These are phyloP conservation scores for Trametes cingulata DNA, from an alignment of 768 basidiomycete genomes.

Conservation along the genomic window DNA sequence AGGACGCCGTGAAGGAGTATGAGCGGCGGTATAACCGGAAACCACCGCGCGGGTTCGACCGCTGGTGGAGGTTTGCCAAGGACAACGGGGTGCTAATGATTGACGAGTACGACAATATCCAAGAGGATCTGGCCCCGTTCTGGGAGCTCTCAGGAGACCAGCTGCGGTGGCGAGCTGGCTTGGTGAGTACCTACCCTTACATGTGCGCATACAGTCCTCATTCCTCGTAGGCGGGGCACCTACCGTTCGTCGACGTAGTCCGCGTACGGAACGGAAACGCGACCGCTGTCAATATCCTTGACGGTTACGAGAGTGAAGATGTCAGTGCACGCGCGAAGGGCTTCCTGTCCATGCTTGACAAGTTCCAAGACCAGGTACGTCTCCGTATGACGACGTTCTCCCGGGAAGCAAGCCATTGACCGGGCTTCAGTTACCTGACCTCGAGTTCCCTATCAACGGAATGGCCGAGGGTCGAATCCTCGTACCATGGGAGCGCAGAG, in stretches of 20 bases:
- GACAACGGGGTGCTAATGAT: conserved; percentile 73
- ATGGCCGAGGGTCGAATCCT: conserved; percentile 93
- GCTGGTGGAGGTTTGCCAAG: conserved; percentile 83
- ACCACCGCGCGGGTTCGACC: conserved; percentile 90
- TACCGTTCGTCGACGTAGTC: conserved; percentile 89
- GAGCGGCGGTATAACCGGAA: conserved; percentile 68
- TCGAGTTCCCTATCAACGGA: conserved; percentile 93
- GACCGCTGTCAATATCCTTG: conserved; percentile 55
- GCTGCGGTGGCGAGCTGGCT: conserved; percentile 58
- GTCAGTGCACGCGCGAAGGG: conserved; percentile 77
- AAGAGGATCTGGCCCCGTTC: conserved; percentile 82
- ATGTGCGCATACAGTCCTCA: background rate
- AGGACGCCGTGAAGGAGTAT: conserved; percentile 82
- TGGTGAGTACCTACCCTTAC: conserved; percentile 44
- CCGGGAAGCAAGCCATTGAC: background rate
- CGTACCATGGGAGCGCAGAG: conserved; percentile 87
- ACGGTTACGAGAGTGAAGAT: conserved; percentile 62
- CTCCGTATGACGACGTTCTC: background rate
- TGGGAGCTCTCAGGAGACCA: conserved; percentile 75
- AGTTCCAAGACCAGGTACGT: conserved; percentile 63
- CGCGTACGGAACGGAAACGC: conserved; percentile 68
- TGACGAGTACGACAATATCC: conserved; percentile 88
- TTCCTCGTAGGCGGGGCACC: conserved; percentile 56
- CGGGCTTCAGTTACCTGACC: conserved; percentile 72
- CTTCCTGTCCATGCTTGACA: conserved; percentile 72